Base-by-base conservation (phyloP, 139 green algal species). In the Edaphochlamys debaryana region DNA sequence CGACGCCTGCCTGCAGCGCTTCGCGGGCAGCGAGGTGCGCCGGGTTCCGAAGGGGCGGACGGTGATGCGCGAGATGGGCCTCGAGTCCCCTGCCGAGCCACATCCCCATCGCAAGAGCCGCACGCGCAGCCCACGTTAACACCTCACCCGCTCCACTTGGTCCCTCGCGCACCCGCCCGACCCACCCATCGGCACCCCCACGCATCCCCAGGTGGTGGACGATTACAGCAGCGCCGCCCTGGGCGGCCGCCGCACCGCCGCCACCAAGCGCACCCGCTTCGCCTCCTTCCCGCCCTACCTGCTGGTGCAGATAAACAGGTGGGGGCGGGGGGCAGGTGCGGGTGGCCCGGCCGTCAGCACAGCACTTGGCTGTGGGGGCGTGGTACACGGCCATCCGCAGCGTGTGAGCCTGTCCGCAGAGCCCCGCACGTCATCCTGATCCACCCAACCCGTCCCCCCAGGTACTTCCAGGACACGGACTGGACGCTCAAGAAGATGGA, bases 401-500 rank as follows among this genome's bases (percentile, higher is more conserved):
- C 52, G 29, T 7, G 3, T 50, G 23, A 9, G 34, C 15, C 34
- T 40, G 34, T 36, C 34, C n/a, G n/a, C n/a, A n/a, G n/a, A n/a
- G n/a, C 36, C 29, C n/a, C 22, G 3, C 36, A 4, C 11, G n/a
- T 66, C 20, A 6, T 62, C 72, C 25, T 69, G 5, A 7, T 69
- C 30, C 27, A 8, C 50, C 15, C 50, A 3, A 9, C 50, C n/a
- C 56, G 17, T n/a, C 54, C 56, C 40, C 25, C 38, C 48, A 74
- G 78, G 63, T 84, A 84, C 87, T 96, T 96, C 63, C 70, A 94
- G 32, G 92, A 86, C 54, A 82, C 93, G 36, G 88, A 90, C 89
- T 99, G 97, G 97, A 94, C 92, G 48, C 87, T 96, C 29, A 96
- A 93, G 79, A 99, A 99, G 90, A 82, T 92, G 67, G 93, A 98